phyloP scores from a whole-genome alignment of 2,329 filamentous ascomycete species.

The Xylariaceae sp. region DNA sequence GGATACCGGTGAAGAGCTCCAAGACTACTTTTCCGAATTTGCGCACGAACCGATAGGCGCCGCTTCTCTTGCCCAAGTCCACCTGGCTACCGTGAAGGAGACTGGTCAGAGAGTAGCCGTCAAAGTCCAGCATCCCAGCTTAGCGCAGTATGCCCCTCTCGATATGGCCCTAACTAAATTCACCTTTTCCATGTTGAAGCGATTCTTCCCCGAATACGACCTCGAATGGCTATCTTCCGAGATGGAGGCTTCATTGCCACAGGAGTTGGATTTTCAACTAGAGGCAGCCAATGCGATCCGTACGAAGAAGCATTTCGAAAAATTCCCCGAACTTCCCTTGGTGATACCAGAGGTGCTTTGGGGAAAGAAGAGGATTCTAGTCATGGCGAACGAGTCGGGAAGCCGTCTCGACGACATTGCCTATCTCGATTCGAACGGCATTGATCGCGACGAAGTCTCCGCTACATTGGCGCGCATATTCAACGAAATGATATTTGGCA shows the following conservation, averaged over 20 bases:
- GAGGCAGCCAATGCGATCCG: slow-evolving; percentile 81
- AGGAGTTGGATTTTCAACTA: slow-evolving; percentile 82
- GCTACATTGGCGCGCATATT: slow-evolving; percentile 86
- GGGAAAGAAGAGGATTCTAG: slow-evolving; percentile 81
- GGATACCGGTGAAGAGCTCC: slow-evolving; percentile 74
- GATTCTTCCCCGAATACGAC: slow-evolving; percentile 96
- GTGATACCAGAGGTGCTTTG: slow-evolving; percentile 86
- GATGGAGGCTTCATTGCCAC: slow-evolving; percentile 84
- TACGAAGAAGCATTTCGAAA: slow-evolving; percentile 73
- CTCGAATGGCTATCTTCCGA: slow-evolving; percentile 91
- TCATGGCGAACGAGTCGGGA: slow-evolving; percentile 91
- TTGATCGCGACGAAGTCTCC: slow-evolving; percentile 92
- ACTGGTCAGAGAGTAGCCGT: slow-evolving; percentile 85
- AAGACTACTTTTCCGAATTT: slow-evolving; percentile 83
- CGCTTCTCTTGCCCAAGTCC: slow-evolving; percentile 90
- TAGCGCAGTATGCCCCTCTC: slow-evolving; percentile 85
- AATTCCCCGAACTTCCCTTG: slow-evolving; percentile 68
- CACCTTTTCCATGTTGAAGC: slow-evolving; percentile 83
- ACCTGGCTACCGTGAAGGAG: slow-evolving; percentile 76
- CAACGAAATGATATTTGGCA: slow-evolving; percentile 99
- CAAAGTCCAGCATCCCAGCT: slow-evolving; percentile 87
- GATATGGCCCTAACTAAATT: slow-evolving; percentile 83
- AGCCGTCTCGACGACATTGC: slow-evolving; percentile 81
- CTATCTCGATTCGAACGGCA: slow-evolving; percentile 77
- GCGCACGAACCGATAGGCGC: slow-evolving; percentile 76